Percentiles rank a stretch among this genome's conserved stretches.
Evolutionary conservation across 192 early-diverging fungal genomes (phyloP).

Genomic region (Cetraspora pellucida): DNA sequence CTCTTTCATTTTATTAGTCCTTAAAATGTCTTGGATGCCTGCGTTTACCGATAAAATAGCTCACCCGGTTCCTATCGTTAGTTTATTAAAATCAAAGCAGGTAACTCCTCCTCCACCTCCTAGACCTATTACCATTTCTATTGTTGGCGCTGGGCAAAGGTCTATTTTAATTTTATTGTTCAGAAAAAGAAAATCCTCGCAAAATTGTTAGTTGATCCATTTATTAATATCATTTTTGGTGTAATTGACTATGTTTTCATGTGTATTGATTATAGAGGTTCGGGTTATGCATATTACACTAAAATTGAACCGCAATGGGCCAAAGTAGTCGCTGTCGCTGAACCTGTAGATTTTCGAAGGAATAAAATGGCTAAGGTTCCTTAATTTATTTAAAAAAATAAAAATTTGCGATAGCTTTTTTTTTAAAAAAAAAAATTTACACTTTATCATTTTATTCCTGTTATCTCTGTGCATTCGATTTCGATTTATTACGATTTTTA

Average conservation of each 20-base stretch:
- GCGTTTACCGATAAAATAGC: no score
- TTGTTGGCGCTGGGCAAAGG: constrained; percentile 56
- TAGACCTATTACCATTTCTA: constrained; percentile 42
- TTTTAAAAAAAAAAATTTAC: no score
- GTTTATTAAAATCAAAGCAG: no score
- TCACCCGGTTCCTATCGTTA: no score
- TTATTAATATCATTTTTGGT: neutral
- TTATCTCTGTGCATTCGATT: no score
- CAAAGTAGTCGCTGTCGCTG: constrained; percentile 56
- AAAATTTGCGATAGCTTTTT: neutral
- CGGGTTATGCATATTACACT: constrained; percentile 44
- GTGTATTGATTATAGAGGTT: constrained; percentile 19
- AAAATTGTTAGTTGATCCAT: no score
- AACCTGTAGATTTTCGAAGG: constrained; percentile 44
- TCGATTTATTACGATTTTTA: constrained; percentile 21
- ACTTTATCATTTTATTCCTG: no score
- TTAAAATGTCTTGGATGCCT: no score
- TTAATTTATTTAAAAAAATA: no score
- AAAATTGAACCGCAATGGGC: constrained; percentile 42
- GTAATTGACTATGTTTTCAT: neutral
- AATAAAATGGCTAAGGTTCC: constrained; percentile 24
- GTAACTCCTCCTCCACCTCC: neutral
- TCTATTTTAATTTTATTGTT: no score
- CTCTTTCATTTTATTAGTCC: no score
- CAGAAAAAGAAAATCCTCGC: no score